Conservation (phyloP, 306 rosid species). For the Trifolium fragiferum region DNA sequence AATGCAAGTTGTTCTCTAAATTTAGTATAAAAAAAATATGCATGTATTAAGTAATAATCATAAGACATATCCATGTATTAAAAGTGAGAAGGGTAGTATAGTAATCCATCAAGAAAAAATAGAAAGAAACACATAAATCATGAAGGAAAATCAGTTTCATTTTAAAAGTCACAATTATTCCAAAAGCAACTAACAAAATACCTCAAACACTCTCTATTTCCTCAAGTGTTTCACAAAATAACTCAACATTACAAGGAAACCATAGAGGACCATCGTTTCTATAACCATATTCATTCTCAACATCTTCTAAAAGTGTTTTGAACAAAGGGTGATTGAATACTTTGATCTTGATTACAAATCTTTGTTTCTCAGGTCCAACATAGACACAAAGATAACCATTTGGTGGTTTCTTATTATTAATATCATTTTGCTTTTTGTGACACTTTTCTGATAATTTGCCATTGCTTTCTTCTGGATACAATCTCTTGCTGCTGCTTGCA, state of each 20-base stretch:
- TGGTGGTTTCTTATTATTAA: constrained; percentile 38
- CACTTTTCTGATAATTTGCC: not conserved
- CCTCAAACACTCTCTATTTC: not conserved
- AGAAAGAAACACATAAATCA: no score
- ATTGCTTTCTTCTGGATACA: constrained; percentile 3
- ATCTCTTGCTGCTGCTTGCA: constrained; percentile 15
- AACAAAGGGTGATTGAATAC: constrained; percentile 64
- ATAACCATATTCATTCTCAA: constrained; percentile 67
- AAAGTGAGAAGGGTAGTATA: no score
- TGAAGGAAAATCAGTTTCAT: no score
- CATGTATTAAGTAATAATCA: no score
- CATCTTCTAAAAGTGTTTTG: constrained; percentile 62
- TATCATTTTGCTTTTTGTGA: not conserved
- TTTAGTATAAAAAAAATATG: no score
- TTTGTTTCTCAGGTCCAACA: constrained; percentile 61
- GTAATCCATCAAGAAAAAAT: no score
- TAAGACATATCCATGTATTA: no score
- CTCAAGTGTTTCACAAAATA: constrained; percentile 52
- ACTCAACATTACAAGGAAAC: constrained; percentile 68
- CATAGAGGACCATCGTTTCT: constrained; percentile 67
- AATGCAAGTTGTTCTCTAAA: no score
- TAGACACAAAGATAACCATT: constrained; percentile 62
- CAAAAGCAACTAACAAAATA: not conserved
- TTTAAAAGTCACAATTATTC: no score
- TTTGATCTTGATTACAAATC: constrained; percentile 58